Evolutionary conservation across 192 early-diverging fungal genomes (phyloP), one percentile per base, ranked within the genome.

Genomic region (Mortierella alpina): DNA sequence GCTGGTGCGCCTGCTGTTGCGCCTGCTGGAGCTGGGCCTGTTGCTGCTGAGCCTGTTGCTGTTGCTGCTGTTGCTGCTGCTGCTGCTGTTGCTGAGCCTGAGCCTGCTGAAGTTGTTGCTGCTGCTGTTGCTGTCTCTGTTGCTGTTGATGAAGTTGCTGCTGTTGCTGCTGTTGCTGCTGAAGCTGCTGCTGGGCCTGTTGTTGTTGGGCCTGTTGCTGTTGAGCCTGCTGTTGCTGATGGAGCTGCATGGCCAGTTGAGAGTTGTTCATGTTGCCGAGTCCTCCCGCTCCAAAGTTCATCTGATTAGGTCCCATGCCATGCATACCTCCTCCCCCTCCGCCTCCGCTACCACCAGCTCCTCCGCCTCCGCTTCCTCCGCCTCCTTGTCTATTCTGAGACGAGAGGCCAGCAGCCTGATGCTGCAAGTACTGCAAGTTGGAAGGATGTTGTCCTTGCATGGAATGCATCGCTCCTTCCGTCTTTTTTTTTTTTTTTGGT

Each of bases 121-220:
- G 70, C 60, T 57, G 58, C 41, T 59, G 58, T n/a, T 59, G 58
- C 58, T 66, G 64, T 10, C 57, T 83, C 59, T 39, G 48, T 39
- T 88, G 86, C 41, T 69, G 55, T 23, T 70, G 60, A 11, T 72
- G 70, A 10, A 63, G 70, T 49, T 66, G 71, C 47, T 56, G 63
- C 46, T 70, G 72, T 17, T 69, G 67, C 12, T 70, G 68, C 12
- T 57, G 62, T 31, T 72, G 80, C 12, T 57, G 62, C 40, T 72
- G 80, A 17, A 75, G 84, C 41, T 79, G 68, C 31, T 68, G 71
- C 31, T 72, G 70, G 22, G 63, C 61, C 8, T 57, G 70, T 1
- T 72, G 70, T 52, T 57, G 58, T 22, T 59, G 58, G 9, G 5
- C 31, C 58, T 66, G 64, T 10, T 39, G 48, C 58, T 82, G 82